Evolutionary conservation across 1,139 yeast species (phyloP), one percentile per base, ranked within the genome.

Genomic region (Hyphopichia wangnamkhiaoensis): DNA sequence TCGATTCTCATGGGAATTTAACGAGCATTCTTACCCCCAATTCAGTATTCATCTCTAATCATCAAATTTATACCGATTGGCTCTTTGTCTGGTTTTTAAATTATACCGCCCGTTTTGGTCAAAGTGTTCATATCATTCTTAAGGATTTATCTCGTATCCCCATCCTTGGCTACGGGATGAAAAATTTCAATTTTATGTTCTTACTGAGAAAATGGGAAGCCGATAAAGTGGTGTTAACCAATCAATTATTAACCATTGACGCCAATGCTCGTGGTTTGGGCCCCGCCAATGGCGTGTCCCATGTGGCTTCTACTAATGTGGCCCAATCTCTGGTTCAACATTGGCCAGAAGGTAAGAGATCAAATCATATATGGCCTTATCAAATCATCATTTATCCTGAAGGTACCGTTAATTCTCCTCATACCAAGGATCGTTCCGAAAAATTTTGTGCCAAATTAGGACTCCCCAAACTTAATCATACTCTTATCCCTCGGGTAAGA

Each of bases 1-100:
- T 49, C 8, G 52, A 55, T 19, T 35, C 46, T 3, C 45, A 49
- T 18, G 68, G 69, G 1, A 47, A 63, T 18, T 44, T 76, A 14
- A 47, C 56, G 16, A 53, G 69, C 15, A 46, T 49, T 3, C 53
- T 81, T 14, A 60, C 68, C 10, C 73, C 75, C 8, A 72, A 82
- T 37, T 79, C 90, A 1, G 75, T 88, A 3, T 53, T 84, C 38
- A 81, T 88, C 29, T 79, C 94, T 15, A 93, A 93, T 58, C 98
- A 93, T 61, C 98, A 91, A 63, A 83, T 91, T 17, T 91, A 93
- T 58, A 82, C 95, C 3, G 99, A 93, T 61, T 93, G 99, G 99
- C 74, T 88, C 15, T 90, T 80, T 54, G 56, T 90, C 40, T 93
- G 99, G 99, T 93, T 89, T 80, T 52, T 88, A 23, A 71, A 89